Conservation (phyloP, 495 filamentous ascomycete genomes). For the Xylaria grammica region DNA sequence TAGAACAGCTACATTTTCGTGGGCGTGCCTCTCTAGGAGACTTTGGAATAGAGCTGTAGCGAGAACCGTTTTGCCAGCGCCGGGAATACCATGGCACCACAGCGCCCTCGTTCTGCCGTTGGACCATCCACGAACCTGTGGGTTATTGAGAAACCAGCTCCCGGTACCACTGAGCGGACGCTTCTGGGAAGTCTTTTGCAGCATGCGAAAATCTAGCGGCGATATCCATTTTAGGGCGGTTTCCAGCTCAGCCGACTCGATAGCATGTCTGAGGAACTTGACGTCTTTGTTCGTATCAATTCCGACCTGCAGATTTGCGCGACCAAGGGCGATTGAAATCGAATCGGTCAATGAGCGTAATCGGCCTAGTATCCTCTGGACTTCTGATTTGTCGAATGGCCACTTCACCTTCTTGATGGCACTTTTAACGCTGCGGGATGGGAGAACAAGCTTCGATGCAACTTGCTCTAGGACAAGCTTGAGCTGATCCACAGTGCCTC, state of each 20-base stretch:
- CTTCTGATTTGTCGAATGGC: conserved; percentile 1
- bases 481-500: neutral
- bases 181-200: neutral
- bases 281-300: neutral
- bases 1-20: neutral
- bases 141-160: conserved; percentile 5
- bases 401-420: neutral
- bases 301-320: neutral
- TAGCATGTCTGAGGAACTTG: neutral
- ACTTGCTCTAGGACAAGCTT: neutral
- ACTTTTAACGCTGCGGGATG: neutral
- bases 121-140: conserved; percentile 2
- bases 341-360: neutral
- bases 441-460: neutral
- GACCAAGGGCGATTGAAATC: neutral
- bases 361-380: neutral
- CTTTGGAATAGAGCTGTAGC: conserved; percentile 5
- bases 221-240: conserved; percentile 1
- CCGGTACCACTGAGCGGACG: neutral
- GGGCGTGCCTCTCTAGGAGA: neutral
- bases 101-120: neutral
- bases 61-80: conserved; percentile 6
- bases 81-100: conserved; percentile 13
- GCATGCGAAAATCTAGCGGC: neutral
- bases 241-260: conserved; percentile 8